A percentile compares a stretch with the other conserved stretches of the same genome.
Evolutionary conservation across 2,329 filamentous ascomycete genomes (phyloP).

Genomic region (Harringtonia lauricola): DNA sequence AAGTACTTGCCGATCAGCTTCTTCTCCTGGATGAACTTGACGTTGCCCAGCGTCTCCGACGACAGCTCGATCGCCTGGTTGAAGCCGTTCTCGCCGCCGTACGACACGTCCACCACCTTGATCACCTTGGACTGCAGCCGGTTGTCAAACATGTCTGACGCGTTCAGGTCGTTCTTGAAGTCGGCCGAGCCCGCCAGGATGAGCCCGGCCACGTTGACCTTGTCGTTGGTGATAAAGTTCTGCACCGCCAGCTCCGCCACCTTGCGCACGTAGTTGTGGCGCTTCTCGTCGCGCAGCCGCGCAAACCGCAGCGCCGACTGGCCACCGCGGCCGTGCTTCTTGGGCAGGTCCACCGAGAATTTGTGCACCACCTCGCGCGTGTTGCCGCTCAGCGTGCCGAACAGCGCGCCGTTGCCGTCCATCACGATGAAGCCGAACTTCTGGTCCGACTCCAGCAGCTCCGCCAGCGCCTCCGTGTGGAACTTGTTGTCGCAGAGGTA

Average conservation of each 20-base stretch:
- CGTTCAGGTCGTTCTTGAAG: slow-evolving; percentile 99
- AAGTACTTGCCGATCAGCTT: slow-evolving; percentile 99
- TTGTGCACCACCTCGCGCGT: slow-evolving; percentile 96
- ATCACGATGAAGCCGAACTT: slow-evolving; percentile 99
- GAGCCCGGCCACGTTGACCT: slow-evolving; percentile 92
- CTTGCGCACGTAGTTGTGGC: slow-evolving; percentile 99
- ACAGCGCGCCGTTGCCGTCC: slow-evolving; percentile 97
- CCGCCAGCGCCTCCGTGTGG: slow-evolving; percentile 92
- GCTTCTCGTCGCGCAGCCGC: slow-evolving; percentile 98
- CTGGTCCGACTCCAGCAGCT: slow-evolving; percentile 96
- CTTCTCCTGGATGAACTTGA: slow-evolving; percentile 99
- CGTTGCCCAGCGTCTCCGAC: slow-evolving; percentile 90
- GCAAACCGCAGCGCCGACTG: slow-evolving; percentile 99
- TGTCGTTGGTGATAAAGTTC: slow-evolving; percentile 97
- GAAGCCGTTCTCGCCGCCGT: slow-evolving; percentile 98
- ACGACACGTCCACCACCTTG: slow-evolving; percentile 98
- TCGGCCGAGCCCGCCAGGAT: slow-evolving; percentile 95
- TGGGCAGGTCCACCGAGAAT: slow-evolving; percentile 95
- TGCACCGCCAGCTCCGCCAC: slow-evolving; percentile 96
- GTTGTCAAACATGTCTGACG: slow-evolving; percentile 92
- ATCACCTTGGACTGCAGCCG: slow-evolving; percentile 92
- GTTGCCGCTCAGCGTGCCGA: slow-evolving; percentile 93
- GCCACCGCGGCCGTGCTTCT: slow-evolving; percentile 99
- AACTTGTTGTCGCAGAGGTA: slow-evolving; percentile 99
- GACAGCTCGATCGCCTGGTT: slow-evolving; percentile 98